Evolutionary conservation across 2,329 filamentous ascomycete genomes (phyloP), one percentile per base, ranked within the genome.

Genomic region (Gnomoniopsis smithogilvyi): DNA sequence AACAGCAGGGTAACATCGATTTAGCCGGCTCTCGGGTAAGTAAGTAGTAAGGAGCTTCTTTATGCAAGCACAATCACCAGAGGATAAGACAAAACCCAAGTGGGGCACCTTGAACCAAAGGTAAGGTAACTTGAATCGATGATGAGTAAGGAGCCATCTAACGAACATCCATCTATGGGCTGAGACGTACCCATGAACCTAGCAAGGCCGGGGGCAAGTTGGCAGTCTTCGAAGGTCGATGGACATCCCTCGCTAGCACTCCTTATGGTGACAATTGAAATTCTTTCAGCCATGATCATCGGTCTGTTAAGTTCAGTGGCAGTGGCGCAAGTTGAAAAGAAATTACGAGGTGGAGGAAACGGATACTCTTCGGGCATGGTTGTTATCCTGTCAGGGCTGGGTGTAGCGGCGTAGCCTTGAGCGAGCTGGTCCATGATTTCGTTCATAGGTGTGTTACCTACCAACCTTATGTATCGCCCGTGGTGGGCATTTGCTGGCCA

Each of bases 341-440:
- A 21, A 51, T 51, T 38, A 36, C 33, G n/a, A 36, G 33, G 17
- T 19, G 19, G 34, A 36, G 14, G 34, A 19, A 51, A 51, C 34
- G 34, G 10, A 10, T 22, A 19, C 33, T 38, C 17, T 33, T 36
- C 15, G 38, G 41, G 26, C 52, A 54, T 54, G 43, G 41, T 54
- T 30, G 43, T 47, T 47, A 54, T 54, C 41, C 52, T 36, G n/a
- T n/a, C 43, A 54, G 52, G 52, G 43, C 52, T 54, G 43, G 43
- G 43, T 47, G 43, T 30, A 47, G 38, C 24, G 38, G 51, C 38
- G 38, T 17, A 53, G 51, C 36, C 21, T 41, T 22, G 33, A 33
- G 49, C 8, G 34, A 38, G 14, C 14, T 21, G 49, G 17, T 51
- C 48, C 48, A 51, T 21, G 45, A 11, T 21, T 47, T 21, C 22